Evolutionary conservation across 768 basidiomycete species (phyloP), one percentile per base, ranked within the genome.

Genomic region (Mycena floridula): DNA sequence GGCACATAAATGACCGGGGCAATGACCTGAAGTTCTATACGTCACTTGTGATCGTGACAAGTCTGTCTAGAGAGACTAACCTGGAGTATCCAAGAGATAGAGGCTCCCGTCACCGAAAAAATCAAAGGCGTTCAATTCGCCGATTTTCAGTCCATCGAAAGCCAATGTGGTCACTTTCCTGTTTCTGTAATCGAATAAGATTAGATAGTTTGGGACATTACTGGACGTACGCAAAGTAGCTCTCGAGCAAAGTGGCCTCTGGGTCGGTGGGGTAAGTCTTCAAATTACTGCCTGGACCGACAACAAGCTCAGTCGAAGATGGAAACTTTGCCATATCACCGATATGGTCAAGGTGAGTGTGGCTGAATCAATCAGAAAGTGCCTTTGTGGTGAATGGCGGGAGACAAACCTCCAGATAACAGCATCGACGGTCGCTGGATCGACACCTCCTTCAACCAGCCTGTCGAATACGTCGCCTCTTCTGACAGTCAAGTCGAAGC

Each of bases 241-340:
- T 50, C 2, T 39, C 28, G 7, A 43, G 44, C 13, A 55, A 30
- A 23, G n/a, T 11, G 0, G 46, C 44, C 5, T 40, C 43, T 7
- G 51, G 40, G 20, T 37, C 43, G 4, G 39, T 32, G 1, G 53
- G 53, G 26, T 44, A 54, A 7, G 42, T 49, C 8, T 24, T 2
- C 3, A 40, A 27, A 20, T 47, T 32, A 4, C 50, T 52, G 12
- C 41, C 51, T 1, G 42, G 37, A 9, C 48, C 48, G 23, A 54
- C 43, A 8, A 54, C 23, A 15, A 54, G 40, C 1, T 21, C 20
- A 0, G 53, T 54, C 25, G 39, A 28, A 38, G 49, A 41, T 2
- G 51, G 51, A 41, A 54, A 54, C 26, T 50, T 52, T 0, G 48
- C 44, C 53, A 54, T 52, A 40, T 54, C 53, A 18, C 32, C 32